A percentile compares a stretch with the other conserved stretches of the same genome.
Evolutionary conservation across 495 filamentous ascomycete genomes (phyloP).

Genomic region (Penicillium subrubescens): DNA sequence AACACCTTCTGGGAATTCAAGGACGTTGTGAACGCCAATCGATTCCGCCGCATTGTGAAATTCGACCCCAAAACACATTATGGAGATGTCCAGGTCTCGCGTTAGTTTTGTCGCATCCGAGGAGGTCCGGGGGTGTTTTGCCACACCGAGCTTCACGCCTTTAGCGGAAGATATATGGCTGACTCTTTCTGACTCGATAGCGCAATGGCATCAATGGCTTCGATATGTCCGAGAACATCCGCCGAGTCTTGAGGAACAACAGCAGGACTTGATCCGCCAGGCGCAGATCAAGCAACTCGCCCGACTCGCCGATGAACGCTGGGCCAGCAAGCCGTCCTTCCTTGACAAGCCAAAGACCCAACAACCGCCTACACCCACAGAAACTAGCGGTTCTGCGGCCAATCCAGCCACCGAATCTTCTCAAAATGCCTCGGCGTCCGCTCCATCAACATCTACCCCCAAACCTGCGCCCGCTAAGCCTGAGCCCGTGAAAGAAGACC

Average conservation of each 20-base stretch:
- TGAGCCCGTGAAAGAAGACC: slow-evolving; percentile 45
- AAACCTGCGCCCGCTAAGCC: slow-evolving; percentile 17
- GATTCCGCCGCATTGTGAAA: slow-evolving; percentile 67
- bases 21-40: slow-evolving; percentile 58
- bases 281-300: slow-evolving; percentile 72
- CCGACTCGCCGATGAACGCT: slow-evolving; percentile 78
- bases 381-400: slow-evolving; percentile 20
- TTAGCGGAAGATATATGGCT: not conserved
- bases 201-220: slow-evolving; percentile 97
- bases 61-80: slow-evolving; percentile 61
- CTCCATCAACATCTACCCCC: slow-evolving; percentile 7
- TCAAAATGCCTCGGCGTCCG: not conserved
- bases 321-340: slow-evolving; percentile 73
- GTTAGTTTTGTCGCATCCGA: slow-evolving; percentile 34
- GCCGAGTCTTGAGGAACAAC: slow-evolving; percentile 76
- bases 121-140: not conserved
- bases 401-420: not conserved
- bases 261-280: slow-evolving; percentile 66
- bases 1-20: slow-evolving; percentile 97
- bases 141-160: not conserved
- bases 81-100: slow-evolving; percentile 65
- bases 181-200: slow-evolving; percentile 38
- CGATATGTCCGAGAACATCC: slow-evolving; percentile 73
- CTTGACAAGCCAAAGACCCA: slow-evolving; percentile 58
- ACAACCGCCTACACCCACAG: slow-evolving; percentile 43